Percentiles rank a stretch among this genome's conserved stretches.
Evolutionary conservation across 768 basidiomycete species (phyloP).

Genomic region (Xerocomellus intermedius): DNA sequence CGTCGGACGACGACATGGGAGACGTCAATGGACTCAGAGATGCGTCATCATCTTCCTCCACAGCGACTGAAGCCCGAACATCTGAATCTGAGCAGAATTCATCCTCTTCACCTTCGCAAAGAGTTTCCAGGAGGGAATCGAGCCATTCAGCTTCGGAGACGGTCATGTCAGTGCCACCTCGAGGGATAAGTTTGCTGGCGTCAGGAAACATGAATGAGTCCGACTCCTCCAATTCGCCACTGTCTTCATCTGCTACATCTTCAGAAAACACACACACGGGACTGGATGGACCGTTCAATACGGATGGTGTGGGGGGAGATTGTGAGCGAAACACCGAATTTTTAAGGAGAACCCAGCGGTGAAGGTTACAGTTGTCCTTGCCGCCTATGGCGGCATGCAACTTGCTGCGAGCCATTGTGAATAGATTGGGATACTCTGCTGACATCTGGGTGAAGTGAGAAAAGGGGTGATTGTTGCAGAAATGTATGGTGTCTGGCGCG

Average conservation of each 20-base stretch:
- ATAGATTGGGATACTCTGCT: constrained; percentile 49
- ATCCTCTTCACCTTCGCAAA: constrained; percentile 71
- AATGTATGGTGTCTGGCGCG: constrained; percentile 19
- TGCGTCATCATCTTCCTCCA: constrained; percentile 59
- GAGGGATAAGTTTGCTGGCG: constrained; percentile 53
- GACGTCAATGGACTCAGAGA: constrained; percentile 62
- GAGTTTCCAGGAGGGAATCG: constrained; percentile 72
- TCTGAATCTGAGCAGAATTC: constrained; percentile 50
- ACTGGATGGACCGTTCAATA: constrained; percentile 18
- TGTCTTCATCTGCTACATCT: constrained; percentile 50
- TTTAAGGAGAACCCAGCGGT: constrained; percentile 87
- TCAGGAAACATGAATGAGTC: constrained; percentile 84
- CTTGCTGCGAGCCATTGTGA: constrained; percentile 69
- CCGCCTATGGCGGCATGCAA: constrained; percentile 59
- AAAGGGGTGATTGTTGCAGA: constrained; percentile 5
- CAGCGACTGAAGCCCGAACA: constrained; percentile 44
- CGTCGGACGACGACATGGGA: constrained; percentile 77
- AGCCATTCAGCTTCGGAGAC: constrained; percentile 79
- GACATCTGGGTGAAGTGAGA: constrained; percentile 40
- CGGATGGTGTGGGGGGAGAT: constrained; percentile 36
- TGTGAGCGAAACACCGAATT: constrained; percentile 69
- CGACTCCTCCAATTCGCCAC: constrained; percentile 40
- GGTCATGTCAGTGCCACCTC: constrained; percentile 31
- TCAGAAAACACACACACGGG: constrained; percentile 33
- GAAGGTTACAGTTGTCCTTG: constrained; percentile 72